Percentiles rank a stretch among this genome's conserved stretches.
Conservation (phyloP, 208 protist species). For the Leptomonas seymouri region DNA sequence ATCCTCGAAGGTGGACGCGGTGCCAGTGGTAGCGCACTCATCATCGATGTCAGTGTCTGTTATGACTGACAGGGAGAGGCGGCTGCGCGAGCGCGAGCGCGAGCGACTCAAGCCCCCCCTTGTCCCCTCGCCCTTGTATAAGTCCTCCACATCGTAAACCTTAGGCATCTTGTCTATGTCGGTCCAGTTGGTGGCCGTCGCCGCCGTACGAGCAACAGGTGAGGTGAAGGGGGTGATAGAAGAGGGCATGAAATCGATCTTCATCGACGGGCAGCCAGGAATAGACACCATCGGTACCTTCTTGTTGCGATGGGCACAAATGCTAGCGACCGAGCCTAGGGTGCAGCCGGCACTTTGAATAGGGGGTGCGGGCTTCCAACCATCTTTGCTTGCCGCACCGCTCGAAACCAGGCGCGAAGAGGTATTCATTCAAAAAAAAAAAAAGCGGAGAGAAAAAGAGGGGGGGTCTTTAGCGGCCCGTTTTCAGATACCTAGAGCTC, state of each 20-base stretch:
- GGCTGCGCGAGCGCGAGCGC: not conserved
- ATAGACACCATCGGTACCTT: not conserved
- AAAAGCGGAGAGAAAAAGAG: no score
- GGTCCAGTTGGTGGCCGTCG: conserved; percentile 1
- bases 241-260: not conserved
- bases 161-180: not conserved
- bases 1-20: not conserved
- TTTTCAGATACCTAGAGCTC: no score
- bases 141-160: conserved; percentile 1
- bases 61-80: conserved; percentile 7
- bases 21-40: conserved; percentile 11
- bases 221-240: no score
- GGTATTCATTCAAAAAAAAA: no score
- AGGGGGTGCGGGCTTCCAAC: no score
- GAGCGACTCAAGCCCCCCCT: not conserved
- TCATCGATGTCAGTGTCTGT: conserved; percentile 31
- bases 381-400: no score
- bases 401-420: no score
- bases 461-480: no score
- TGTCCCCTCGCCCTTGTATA: not conserved
- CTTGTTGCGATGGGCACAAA: not conserved
- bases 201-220: not conserved
- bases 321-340: no score
- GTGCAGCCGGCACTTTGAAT: no score
- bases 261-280: not conserved